Base-by-base conservation (phyloP, 352 stramenopile genomes). In the Phytophthora hybrid region DNA sequence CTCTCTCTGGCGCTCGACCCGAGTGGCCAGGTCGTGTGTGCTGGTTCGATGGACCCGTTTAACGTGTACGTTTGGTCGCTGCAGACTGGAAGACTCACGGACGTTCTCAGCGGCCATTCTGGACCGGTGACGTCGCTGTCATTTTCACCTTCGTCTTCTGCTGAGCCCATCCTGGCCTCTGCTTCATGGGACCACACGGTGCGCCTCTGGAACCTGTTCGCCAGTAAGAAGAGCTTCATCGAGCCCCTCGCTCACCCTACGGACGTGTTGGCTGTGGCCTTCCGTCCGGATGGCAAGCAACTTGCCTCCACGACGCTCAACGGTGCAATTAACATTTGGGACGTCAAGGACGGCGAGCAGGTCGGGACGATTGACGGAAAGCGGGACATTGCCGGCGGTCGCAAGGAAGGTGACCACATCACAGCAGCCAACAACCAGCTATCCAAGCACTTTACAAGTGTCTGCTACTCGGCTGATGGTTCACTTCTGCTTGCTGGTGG, bases 201-300 rank as follows among this genome's bases (percentile, higher is more conserved):
- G 26, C 98, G 98, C 29, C 84, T 99, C 5, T 99, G 98, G 98
- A 98, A 99, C 79, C 78, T 99, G 29, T 99, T 99, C 87, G 98
- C 99, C 63, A 97, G 90, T 67, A 98, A 99, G 71, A 98, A 99
- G 72, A 90, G 85, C 51, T 88, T 95, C 52, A 97, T 97, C 14
- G 97, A 99, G 79, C 98, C 94, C 21, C 89, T 99, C 3, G 92
- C 97, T 39, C 98, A 99, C 80, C 94, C 91, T 57, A 95, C 90
- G 4, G 98, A 99, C 72, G 98, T 99, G 34, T 84, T 99, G 19
- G 97, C 96, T 19, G 89, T 99, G 6, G 90, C 97, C 13, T 99
- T 98, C 75, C 91, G 98, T 34, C 97, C 97, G 1, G 98, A 99
- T 78, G 98, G 97, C 65, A 98, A 99, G 68, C 90, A 99, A 77